Base-by-base conservation (phyloP, 345 rosid genomes). In the Ricinus communis region DNA sequence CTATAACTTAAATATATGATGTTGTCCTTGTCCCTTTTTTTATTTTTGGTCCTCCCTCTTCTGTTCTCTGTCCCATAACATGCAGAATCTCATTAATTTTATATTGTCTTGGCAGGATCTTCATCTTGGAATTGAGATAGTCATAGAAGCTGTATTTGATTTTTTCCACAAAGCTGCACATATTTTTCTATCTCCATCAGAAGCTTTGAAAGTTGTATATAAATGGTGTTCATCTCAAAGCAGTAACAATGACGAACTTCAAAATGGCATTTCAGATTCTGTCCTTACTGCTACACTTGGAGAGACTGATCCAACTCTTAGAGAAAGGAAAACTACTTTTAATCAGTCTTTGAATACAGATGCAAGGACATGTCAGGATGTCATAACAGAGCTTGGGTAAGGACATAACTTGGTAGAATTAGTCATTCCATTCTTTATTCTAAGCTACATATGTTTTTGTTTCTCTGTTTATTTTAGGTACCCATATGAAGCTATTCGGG, bases 381-480 rank as follows among this genome's bases (percentile, higher is more conserved):
- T 95, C 55, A 95, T 95, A 75, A 90, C 96, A 47, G 99, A 95
- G 83, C 91, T 89, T 49, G 97, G 99, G 99, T 95, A 83, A 69
- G 84, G 64, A 66, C 70, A 73, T 28, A 56, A 57, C 66, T 78
- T 12, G 62, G 47, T 56, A 56, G 15, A 57, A 56, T 38, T 46
- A 21, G 28, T 19, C 40, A 36, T 41, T 50, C 31, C 13, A 16
- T 31, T 58, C 51, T 66, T 13, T 50, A 38, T 70, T 56, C 70
- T 75, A 27, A 13, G 49, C 38, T 69, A 28, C 55, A 21, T 31
- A 27, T 57, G 18, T 36, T 59, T 7, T 54, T 71, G n/a, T 9
- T 41, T 22, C 28, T 79, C 70, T 72, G 25, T 50, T 36, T 78
- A 57, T 72, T 50, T 68, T 79, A 90, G 99, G 84, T 95, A 95